Conservation (phyloP, 148 eudicot genomes). For the Persicaria tinctoria region DNA sequence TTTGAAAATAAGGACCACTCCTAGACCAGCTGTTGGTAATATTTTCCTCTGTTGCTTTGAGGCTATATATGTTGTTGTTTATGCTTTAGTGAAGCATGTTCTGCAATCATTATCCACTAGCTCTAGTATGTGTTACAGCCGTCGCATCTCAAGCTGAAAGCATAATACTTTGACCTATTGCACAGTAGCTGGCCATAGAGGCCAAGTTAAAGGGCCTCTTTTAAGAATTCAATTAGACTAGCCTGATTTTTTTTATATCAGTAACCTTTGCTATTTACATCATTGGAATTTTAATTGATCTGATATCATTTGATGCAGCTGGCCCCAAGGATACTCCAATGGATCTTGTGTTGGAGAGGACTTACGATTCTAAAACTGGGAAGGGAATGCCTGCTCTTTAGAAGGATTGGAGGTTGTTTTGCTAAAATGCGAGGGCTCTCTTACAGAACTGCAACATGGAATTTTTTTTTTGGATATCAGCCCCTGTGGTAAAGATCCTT, state of each 20-base stretch:
- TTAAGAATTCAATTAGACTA: not conserved
- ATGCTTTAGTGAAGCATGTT: not conserved
- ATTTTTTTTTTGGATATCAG: not conserved
- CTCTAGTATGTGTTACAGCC: not conserved
- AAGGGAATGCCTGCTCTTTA: constrained; percentile 82
- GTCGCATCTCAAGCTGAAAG: not conserved
- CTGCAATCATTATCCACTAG: not conserved
- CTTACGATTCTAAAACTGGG: constrained; percentile 77
- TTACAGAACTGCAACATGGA: not conserved
- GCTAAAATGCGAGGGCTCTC: not conserved
- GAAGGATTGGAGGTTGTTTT: not conserved
- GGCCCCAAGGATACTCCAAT: constrained; percentile 92
- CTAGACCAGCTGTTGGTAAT: constrained; percentile 33
- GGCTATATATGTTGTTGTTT: not conserved
- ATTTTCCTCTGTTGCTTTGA: not conserved
- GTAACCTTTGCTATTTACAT: not conserved
- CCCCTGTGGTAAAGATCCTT: not conserved
- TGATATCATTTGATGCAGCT: constrained; percentile 31
- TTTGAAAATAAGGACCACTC: constrained; percentile 39
- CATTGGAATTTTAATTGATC: not conserved
- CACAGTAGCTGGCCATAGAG: not conserved
- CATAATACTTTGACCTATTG: no score
- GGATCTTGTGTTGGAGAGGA: constrained; percentile 69
- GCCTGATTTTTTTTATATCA: not conserved
- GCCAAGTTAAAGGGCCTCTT: not conserved